These are phyloP conservation scores for Ilex asprella DNA, from an alignment of 257 asterid species.

Conservation along the genomic window DNA sequence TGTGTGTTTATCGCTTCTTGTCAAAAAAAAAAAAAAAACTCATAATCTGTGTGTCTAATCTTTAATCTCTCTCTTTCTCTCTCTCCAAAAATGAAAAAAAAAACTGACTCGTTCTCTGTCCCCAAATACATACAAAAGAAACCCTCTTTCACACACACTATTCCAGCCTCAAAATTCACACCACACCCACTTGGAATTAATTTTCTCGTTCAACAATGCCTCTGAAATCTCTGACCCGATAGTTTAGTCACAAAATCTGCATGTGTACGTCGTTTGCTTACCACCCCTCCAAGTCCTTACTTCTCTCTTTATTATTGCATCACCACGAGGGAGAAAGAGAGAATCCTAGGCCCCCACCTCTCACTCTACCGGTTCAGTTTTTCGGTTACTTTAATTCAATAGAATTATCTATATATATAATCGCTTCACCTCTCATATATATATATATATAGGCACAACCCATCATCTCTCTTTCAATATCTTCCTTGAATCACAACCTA, in stretches of 20 bases:
- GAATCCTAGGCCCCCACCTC: constrained; percentile 32
- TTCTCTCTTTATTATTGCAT: constrained; percentile 31
- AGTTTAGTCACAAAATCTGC: constrained; percentile 57
- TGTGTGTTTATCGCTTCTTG: too few species aligned
- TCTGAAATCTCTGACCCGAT: constrained; percentile 38
- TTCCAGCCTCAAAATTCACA: too few species aligned
- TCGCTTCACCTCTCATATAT: constrained; percentile 9
- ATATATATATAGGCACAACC: background rate
- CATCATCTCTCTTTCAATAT: too few species aligned
- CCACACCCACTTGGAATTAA: constrained; percentile 5
- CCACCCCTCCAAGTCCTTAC: constrained; percentile 5
- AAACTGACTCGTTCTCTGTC: background rate
- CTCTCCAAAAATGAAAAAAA: too few species aligned
- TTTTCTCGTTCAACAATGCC: constrained; percentile 14
- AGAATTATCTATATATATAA: background rate
- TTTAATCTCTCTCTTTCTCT: background rate
- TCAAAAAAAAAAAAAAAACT: too few species aligned
- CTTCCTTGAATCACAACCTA: too few species aligned
- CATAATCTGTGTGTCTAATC: constrained; percentile 5
- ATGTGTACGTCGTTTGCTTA: constrained; percentile 38
- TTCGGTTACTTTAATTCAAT: constrained; percentile 32
- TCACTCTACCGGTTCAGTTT: constrained; percentile 12
- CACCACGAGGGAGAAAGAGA: constrained; percentile 21
- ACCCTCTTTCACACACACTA: too few species aligned
- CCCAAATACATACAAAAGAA: too few species aligned